Evolutionary conservation across 2,329 filamentous ascomycete genomes (phyloP).

Genomic region (Metarhizium robertsii): DNA sequence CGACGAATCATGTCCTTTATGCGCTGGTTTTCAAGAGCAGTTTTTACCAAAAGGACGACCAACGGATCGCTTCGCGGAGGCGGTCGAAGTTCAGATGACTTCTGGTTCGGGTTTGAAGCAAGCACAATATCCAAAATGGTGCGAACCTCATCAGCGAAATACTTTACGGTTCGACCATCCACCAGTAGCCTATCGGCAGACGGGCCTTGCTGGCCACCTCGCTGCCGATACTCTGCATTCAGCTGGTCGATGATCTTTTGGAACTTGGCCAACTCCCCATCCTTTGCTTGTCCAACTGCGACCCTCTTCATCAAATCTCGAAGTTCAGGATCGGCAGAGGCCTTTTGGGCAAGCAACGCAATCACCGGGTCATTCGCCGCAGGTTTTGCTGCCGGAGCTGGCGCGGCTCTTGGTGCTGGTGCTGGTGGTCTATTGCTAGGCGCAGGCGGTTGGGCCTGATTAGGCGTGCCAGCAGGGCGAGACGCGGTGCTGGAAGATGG

Average conservation of each 20-base stretch:
- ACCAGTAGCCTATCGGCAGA: constrained; percentile 46
- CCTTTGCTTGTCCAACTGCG: constrained; percentile 62
- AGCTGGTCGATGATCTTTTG: constrained; percentile 75
- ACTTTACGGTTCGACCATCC: constrained; percentile 46
- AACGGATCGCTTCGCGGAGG: constrained; percentile 46
- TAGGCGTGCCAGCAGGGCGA: constrained; percentile 1
- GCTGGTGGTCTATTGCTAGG: constrained; percentile 14
- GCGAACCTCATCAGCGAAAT: constrained; percentile 49
- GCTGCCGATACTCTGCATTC: constrained; percentile 48
- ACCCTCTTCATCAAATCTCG: constrained; percentile 78
- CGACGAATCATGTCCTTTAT: constrained; percentile 42
- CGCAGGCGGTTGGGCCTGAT: constrained; percentile 6
- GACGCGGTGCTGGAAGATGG: background rate
- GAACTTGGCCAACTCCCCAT: constrained; percentile 64
- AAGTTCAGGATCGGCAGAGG: constrained; percentile 61
- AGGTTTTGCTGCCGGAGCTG: constrained; percentile 14
- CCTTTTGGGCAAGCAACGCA: constrained; percentile 65
- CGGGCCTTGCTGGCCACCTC: constrained; percentile 39
- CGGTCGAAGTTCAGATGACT: constrained; percentile 40
- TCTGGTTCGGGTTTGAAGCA: constrained; percentile 48
- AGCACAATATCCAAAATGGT: constrained; percentile 50
- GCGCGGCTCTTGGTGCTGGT: background rate
- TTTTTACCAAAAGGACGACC: constrained; percentile 47
- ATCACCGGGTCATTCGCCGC: constrained; percentile 63
- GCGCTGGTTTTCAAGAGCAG: constrained; percentile 42